These are phyloP conservation scores for Colletotrichum navitas DNA, from an alignment of 2,329 filamentous ascomycete species.

Conservation along the genomic window DNA sequence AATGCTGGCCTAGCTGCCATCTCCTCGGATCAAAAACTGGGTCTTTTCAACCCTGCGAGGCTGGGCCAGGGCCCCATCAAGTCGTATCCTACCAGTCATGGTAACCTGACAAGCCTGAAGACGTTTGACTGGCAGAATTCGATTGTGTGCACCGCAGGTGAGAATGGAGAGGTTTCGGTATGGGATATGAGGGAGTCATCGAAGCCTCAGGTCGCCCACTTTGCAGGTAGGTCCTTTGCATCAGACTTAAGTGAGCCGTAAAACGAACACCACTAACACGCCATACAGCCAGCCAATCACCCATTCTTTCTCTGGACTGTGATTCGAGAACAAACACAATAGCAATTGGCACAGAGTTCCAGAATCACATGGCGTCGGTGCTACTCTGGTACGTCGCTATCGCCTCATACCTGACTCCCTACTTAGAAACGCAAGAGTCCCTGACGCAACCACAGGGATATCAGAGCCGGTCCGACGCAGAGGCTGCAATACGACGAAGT, in stretches of 20 bases:
- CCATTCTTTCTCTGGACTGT: conserved; percentile 76
- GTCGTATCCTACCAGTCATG: conserved; percentile 65
- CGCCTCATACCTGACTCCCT: conserved; percentile 14
- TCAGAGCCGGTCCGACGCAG: conserved; percentile 62
- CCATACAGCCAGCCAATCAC: conserved; percentile 56
- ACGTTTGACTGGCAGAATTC: conserved; percentile 65
- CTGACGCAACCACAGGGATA: conserved; percentile 62
- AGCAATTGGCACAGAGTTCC: conserved; percentile 80
- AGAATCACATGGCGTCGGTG: conserved; percentile 72
- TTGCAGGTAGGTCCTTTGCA: conserved; percentile 56
- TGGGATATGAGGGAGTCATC: conserved; percentile 71
- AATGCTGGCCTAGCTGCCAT: conserved; percentile 69
- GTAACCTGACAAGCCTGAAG: conserved; percentile 73
- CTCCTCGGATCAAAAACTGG: conserved; percentile 78
- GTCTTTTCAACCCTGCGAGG: conserved; percentile 71
- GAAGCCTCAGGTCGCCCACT: conserved; percentile 57
- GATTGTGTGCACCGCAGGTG: conserved; percentile 76
- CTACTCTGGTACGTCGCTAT: conserved; percentile 65
- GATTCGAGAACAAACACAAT: conserved; percentile 68
- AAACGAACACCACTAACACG: conserved; percentile 42
- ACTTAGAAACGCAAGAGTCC: neutral
- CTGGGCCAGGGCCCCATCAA: conserved; percentile 65
- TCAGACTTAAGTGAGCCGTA: conserved; percentile 4
- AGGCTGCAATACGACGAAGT: conserved; percentile 71
- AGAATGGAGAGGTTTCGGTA: conserved; percentile 75